These are phyloP conservation scores for Cladosporium sphaerospermum DNA, from an alignment of 2,329 filamentous ascomycete genomes.

Conservation along the genomic window DNA sequence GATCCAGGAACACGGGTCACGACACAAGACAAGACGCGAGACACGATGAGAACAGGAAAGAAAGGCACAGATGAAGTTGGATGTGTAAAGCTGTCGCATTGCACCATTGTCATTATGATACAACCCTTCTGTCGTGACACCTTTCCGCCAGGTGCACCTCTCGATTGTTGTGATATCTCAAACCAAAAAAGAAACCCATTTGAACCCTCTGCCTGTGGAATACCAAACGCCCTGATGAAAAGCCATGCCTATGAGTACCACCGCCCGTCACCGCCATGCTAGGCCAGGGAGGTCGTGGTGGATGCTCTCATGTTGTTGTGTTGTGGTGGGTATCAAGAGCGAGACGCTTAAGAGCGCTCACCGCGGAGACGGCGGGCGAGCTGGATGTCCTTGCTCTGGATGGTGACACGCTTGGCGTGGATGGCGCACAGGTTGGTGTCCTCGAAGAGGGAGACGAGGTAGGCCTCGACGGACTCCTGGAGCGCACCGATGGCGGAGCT, in stretches of 20 bases:
- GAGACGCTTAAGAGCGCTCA: constrained; percentile 44
- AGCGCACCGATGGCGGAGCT: constrained; percentile 88
- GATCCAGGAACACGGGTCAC: neutral
- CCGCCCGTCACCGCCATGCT: constrained; percentile 27
- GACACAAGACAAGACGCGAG: neutral
- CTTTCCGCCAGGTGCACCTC: constrained; percentile 15
- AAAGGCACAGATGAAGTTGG: constrained; percentile 7
- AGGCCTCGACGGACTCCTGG: constrained; percentile 94
- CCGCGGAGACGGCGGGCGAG: constrained; percentile 60
- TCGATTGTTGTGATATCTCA: constrained; percentile 28
- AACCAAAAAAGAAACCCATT: constrained; percentile 18
- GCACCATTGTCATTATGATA: constrained; percentile 37
- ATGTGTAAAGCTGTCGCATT: constrained; percentile 13
- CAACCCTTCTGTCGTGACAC: constrained; percentile 23
- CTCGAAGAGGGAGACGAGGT: constrained; percentile 92
- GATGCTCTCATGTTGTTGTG: constrained; percentile 18
- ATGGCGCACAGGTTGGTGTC: constrained; percentile 94
- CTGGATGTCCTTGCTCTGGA: constrained; percentile 90
- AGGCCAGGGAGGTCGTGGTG: constrained; percentile 26
- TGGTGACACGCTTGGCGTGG: constrained; percentile 92
- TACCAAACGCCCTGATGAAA: constrained; percentile 20
- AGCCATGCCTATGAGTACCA: constrained; percentile 19
- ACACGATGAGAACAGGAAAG: neutral
- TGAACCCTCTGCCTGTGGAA: constrained; percentile 20
- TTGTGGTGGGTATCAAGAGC: constrained; percentile 19